Evolutionary conservation across 2,329 filamentous ascomycete genomes (phyloP), one percentile per base, ranked within the genome.

Genomic region (Aspergillus spinulosporus): DNA sequence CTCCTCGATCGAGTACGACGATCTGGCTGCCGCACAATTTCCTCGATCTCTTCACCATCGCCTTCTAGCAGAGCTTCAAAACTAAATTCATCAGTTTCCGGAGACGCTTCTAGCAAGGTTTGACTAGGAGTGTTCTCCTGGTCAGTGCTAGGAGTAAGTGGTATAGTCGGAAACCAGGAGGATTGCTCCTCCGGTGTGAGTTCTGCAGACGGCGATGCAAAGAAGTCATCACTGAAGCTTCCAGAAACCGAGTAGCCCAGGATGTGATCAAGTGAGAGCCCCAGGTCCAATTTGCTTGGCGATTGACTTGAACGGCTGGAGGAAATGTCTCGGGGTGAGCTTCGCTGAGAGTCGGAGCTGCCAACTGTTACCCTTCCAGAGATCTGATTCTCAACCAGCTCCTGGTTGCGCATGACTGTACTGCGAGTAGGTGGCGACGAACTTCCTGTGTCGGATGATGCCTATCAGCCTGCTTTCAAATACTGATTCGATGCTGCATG

Each of bases 11-110:
- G 66, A 12, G 64, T 57, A 14, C 67, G 64, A 5, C 64, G 57
- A 15, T 74, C 67, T 8, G 69, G 61, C 42, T 71, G 67, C 37
- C 81, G 75, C 15, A 81, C 72, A 43, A 86, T 78, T 53, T 86
- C 82, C 64, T 86, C 83, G 9, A 84, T 72, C 40, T 81, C 80
- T 29, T 82, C 78, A 12, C 80, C 62, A 5, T 72, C 66, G 6
- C 66, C 68, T 48, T 72, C 68, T n/a, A 73, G 56, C 7, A 72
- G 54, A 14, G 66, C 65, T 31, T 70, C 68, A 54, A 74, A 72
- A 32, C 64, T 72, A 15, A 69, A 62, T 7, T 54, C 61, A 9
- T 63, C 63, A 5, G 51, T 51, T 14, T 52, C 45, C 3, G 51
- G 48, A 29, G 51, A 49, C 5, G 51, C 52, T 26, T 61, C 57